Conservation (phyloP, 2,329 filamentous ascomycete species). For the Colletotrichum simmondsii region DNA sequence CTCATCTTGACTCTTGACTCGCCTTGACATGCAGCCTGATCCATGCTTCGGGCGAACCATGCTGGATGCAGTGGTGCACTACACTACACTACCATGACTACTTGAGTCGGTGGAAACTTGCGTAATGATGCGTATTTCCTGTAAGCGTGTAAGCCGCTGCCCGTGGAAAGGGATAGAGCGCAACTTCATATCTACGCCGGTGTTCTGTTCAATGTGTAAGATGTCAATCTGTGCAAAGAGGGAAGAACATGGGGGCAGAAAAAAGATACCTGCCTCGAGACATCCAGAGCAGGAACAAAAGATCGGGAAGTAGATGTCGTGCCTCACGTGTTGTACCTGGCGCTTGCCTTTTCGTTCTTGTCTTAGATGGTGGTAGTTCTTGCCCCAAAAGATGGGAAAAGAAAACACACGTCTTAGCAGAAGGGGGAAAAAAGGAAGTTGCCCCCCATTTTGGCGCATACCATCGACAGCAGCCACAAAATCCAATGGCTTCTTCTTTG, state of each 20-base stretch:
- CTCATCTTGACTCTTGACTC: constrained; percentile 27
- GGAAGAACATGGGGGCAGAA: neutral
- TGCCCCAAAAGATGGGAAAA: neutral
- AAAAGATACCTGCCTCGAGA: neutral
- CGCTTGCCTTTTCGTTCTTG: neutral
- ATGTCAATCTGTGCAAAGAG: neutral
- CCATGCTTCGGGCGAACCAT: constrained; percentile 26
- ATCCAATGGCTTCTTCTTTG: neutral
- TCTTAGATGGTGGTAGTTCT: neutral
- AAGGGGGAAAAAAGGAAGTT: neutral
- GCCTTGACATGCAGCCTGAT: constrained; percentile 24
- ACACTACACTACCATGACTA: neutral
- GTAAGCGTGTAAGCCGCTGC: neutral
- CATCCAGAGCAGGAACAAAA: neutral
- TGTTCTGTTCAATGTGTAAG: neutral
- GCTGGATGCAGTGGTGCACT: neutral
- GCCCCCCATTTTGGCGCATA: constrained; percentile 14
- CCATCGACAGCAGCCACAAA: constrained; percentile 6
- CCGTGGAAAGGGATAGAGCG: neutral
- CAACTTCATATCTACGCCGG: neutral
- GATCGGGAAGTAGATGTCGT: neutral
- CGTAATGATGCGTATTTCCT: neutral
- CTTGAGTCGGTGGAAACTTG: neutral
- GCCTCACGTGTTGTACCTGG: neutral
- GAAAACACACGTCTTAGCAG: neutral